Base-by-base conservation (phyloP, 2,329 filamentous ascomycete species). In the Aspergillus piperis region DNA sequence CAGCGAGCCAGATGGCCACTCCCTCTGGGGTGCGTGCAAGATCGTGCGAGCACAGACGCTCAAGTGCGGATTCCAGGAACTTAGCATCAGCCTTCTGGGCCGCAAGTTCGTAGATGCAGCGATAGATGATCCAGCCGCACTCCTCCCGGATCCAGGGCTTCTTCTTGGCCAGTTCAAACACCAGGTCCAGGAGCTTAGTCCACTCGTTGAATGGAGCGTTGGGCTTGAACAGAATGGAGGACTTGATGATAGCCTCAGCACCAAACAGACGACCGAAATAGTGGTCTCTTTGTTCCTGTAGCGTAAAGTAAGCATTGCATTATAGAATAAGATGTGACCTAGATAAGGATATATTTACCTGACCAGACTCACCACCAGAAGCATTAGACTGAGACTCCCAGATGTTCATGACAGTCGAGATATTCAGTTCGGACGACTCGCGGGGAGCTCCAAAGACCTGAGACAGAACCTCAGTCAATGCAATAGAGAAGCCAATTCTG, bases 61-160 rank as follows among this genome's bases (percentile, higher is more conserved):
- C 78, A 38, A 96, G 79, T 0, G 89, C 87, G 25, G 81, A 77
- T 68, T 88, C 83, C 1, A 86, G 85, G 58, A 86, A 84, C 59
- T 83, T 79, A 8, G 68, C 64, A 17, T 76, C 66, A 19, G 74
- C 71, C 27, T 77, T 70, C 30, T 76, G 71, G 8, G 75, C 41
- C 8, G 70, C 70, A 32, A 84, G 68, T 19, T 88, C 86, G 32
- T 84, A 82, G 39, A 95, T 75, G 13, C 89, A 87, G 70, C 92
- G 87, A 48, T 90, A 88, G 25, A 97, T 81, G 51, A 95, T 86
- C 83, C 88, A 91, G 32, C 90, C 92, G 69, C 92, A 96, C 73
- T 96, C 91, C 69, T 94, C 88, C 62, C 91, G 86, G 66, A 98
- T 82, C 94, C 93, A 97, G 32, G 90, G 86, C 76, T 96, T 96